Evolutionary conservation across 176 grass and related monocot genomes (phyloP).

Genomic region (Bonia amplexicaulis): DNA sequence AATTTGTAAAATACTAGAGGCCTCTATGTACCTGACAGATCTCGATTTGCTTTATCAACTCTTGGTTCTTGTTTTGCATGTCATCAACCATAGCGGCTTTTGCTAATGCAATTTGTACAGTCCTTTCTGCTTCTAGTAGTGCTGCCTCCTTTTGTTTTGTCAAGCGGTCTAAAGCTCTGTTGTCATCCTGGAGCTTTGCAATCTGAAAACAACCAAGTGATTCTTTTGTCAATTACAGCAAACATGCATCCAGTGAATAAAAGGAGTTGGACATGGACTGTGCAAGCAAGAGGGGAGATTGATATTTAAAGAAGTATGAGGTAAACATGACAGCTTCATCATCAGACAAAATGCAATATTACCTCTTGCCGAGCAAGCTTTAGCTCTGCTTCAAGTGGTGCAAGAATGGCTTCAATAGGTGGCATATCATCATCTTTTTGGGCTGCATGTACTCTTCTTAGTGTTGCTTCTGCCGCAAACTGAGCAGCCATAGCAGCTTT

Average conservation of each 20-base stretch:
- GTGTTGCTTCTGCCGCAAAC: constrained; percentile 90
- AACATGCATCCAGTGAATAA: constrained; percentile 7
- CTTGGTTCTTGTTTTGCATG: constrained; percentile 97
- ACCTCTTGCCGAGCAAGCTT: constrained; percentile 92
- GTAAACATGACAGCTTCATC: constrained; percentile 9
- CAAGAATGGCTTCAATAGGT: constrained; percentile 96
- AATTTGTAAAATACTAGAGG: not conserved
- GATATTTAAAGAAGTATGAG: not conserved
- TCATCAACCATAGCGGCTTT: constrained; percentile 98
- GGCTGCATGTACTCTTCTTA: constrained; percentile 86
- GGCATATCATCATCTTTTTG: constrained; percentile 99
- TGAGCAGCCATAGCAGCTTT: constrained; percentile 84
- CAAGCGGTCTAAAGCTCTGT: constrained; percentile 84
- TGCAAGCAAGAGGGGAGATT: not conserved
- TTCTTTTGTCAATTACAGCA: constrained; percentile 6
- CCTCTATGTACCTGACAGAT: constrained; percentile 69
- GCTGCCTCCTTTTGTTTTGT: constrained; percentile 98
- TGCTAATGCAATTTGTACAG: constrained; percentile 81
- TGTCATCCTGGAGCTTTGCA: constrained; percentile 92
- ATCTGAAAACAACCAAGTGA: constrained; percentile 52
- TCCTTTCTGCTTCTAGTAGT: constrained; percentile 86
- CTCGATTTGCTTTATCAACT: constrained; percentile 96
- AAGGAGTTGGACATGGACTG: not conserved
- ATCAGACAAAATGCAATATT: constrained; percentile 8
- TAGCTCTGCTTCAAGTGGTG: constrained; percentile 93